Conservation (phyloP, 2,329 filamentous ascomycete genomes). For the Xylaria sp. region DNA sequence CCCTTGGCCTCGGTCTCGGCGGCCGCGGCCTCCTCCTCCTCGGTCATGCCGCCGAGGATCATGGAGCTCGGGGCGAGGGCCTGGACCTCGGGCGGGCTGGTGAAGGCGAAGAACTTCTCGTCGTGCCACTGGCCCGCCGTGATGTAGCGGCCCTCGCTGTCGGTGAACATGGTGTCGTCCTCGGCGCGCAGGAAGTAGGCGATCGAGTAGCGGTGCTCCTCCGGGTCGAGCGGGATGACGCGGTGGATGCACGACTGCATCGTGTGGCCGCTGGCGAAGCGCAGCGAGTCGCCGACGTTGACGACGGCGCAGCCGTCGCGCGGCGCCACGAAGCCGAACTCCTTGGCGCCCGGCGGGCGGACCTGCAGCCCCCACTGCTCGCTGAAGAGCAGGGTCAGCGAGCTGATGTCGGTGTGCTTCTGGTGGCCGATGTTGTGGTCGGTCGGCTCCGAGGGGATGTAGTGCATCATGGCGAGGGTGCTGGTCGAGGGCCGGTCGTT, state of each 20-base stretch:
- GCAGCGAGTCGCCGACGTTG: constrained; percentile 62
- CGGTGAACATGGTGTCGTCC: constrained; percentile 58
- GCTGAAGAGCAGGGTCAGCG: constrained; percentile 57
- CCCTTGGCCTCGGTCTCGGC: constrained; percentile 13
- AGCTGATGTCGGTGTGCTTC: constrained; percentile 61
- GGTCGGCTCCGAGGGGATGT: constrained; percentile 49
- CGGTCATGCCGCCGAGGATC: constrained; percentile 53
- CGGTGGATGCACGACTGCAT: constrained; percentile 61
- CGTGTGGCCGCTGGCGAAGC: constrained; percentile 55
- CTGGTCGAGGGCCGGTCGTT: constrained; percentile 53
- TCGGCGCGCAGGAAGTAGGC: constrained; percentile 62
- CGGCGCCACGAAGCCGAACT: constrained; percentile 58
- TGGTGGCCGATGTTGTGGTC: constrained; percentile 54
- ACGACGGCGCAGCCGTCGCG: constrained; percentile 55
- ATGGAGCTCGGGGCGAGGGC: constrained; percentile 52
- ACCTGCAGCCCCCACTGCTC: constrained; percentile 62
- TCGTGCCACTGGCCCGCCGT: constrained; percentile 59
- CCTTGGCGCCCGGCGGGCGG: constrained; percentile 50
- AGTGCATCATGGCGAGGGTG: constrained; percentile 59
- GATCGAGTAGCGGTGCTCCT: constrained; percentile 60
- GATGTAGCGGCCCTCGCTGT: constrained; percentile 56
- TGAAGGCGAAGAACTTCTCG: constrained; percentile 57
- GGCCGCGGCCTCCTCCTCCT: constrained; percentile 41
- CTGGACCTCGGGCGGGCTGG: constrained; percentile 46
- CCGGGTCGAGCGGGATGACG: constrained; percentile 55